phyloP scores from a whole-genome alignment of 768 basidiomycete genomes.

The Trametes sanguinea region DNA sequence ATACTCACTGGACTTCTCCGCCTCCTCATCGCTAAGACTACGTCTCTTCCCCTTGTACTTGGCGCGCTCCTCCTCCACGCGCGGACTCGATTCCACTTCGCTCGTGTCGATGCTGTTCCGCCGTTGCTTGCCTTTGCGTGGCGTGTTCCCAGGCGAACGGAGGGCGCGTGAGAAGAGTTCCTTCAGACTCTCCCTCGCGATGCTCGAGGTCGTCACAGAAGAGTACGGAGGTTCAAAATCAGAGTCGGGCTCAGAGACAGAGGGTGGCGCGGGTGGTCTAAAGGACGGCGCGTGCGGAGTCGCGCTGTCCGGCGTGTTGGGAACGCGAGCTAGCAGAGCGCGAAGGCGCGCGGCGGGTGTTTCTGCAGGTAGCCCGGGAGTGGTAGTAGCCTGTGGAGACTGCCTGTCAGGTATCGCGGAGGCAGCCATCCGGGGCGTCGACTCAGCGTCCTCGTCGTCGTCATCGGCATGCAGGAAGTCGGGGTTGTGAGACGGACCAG shows the following conservation, averaged over 20 bases:
- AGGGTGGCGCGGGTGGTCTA: conserved; percentile 25
- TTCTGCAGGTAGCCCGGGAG: conserved; percentile 32
- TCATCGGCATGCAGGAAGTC: conserved; percentile 31
- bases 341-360: conserved; percentile 66
- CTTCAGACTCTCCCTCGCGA: conserved; percentile 59
- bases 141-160: conserved; percentile 64
- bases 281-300: conserved; percentile 34
- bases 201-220: conserved; percentile 41
- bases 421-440: conserved; percentile 39
- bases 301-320: conserved; percentile 41
- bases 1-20: conserved; percentile 55
- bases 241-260: conserved; percentile 53
- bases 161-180: conserved; percentile 67
- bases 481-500: conserved; percentile 37
- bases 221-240: conserved; percentile 56
- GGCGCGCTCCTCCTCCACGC: conserved; percentile 42
- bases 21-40: conserved; percentile 71
- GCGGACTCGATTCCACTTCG: conserved; percentile 58
- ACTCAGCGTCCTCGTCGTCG: conserved; percentile 41
- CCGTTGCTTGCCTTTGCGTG: conserved; percentile 52
- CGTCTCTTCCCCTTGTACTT: conserved; percentile 52
- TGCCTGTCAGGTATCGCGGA: conserved; percentile 26
- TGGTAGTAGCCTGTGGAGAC: conserved; percentile 13
- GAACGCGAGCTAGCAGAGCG: conserved; percentile 56
- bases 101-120: conserved; percentile 63